These are phyloP conservation scores for Hirschioporus abietinus DNA, from an alignment of 768 basidiomycete genomes.

Conservation along the genomic window DNA sequence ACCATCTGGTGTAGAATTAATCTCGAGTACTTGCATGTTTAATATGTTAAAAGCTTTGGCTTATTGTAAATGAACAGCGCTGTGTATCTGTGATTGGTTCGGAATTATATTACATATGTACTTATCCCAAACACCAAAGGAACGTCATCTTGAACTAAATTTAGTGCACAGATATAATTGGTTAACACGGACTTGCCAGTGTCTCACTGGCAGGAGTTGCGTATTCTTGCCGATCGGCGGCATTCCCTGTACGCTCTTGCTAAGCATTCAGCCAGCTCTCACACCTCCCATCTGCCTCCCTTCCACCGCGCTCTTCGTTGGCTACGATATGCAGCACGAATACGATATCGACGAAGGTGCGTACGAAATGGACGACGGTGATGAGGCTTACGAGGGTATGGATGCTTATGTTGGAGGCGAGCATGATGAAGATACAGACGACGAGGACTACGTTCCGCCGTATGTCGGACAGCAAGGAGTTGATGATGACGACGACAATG, in stretches of 20 bases:
- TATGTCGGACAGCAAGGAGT: constrained; percentile 11
- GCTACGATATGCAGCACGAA: neutral
- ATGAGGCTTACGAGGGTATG: constrained; percentile 30
- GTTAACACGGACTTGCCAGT: neutral
- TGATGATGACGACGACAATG: constrained; percentile 15
- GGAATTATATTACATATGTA: too few species aligned
- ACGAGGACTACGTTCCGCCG: constrained; percentile 10
- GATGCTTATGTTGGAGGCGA: constrained; percentile 15
- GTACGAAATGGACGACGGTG: constrained; percentile 28
- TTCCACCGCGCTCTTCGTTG: neutral
- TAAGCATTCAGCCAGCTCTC: neutral
- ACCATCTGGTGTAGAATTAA: too few species aligned
- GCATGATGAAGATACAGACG: constrained; percentile 6
- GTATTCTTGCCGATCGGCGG: neutral
- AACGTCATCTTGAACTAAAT: neutral
- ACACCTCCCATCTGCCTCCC: neutral
- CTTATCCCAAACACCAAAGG: too few species aligned
- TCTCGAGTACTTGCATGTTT: neutral
- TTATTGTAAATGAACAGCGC: neutral
- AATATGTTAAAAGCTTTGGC: too few species aligned
- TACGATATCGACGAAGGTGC: constrained; percentile 26
- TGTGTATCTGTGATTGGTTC: too few species aligned
- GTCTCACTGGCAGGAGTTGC: neutral
- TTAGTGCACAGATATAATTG: neutral
- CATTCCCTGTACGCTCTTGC: neutral